phyloP scores from a whole-genome alignment of 306 rosid species.

The Comarum palustre region DNA sequence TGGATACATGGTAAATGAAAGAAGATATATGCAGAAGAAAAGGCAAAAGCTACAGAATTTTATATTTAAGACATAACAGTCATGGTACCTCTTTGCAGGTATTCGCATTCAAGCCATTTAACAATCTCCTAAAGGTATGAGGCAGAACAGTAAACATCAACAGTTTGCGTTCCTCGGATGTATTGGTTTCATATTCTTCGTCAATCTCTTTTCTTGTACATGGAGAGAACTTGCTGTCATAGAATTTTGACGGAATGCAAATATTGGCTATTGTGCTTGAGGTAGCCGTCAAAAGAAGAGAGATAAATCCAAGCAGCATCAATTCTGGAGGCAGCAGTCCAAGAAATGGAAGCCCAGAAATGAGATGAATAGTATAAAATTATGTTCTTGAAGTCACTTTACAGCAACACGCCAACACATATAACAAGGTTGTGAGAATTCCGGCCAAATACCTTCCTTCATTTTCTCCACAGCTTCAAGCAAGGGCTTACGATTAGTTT shows the following conservation, averaged over 20 bases:
- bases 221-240: conserved; percentile 70
- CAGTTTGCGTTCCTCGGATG: conserved; percentile 54
- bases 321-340: conserved; percentile 60
- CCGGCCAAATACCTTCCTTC: conserved; percentile 75
- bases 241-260: conserved; percentile 87
- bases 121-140: conserved; percentile 51
- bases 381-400: not conserved
- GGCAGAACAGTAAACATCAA: conserved; percentile 46
- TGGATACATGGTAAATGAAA: not conserved
- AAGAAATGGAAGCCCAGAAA: conserved; percentile 10
- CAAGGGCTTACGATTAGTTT: conserved; percentile 86
- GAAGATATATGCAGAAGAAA: not conserved
- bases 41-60: not conserved
- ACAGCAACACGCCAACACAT: conserved; percentile 1
- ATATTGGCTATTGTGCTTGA: conserved; percentile 79
- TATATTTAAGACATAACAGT: not conserved
- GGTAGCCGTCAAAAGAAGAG: conserved; percentile 92
- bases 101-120: conserved; percentile 44
- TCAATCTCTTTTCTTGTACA: conserved; percentile 70
- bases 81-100: conserved; percentile 68
- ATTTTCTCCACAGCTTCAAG: conserved; percentile 95
- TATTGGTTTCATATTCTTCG: conserved; percentile 50
- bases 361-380: conserved; percentile 8
- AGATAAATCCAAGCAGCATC: conserved; percentile 98
- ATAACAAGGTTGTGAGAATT: conserved; percentile 8